Percentiles rank a stretch among this genome's conserved stretches.
Evolutionary conservation across 2,329 filamentous ascomycete species (phyloP).

Genomic region (Cladosporium sp.): DNA sequence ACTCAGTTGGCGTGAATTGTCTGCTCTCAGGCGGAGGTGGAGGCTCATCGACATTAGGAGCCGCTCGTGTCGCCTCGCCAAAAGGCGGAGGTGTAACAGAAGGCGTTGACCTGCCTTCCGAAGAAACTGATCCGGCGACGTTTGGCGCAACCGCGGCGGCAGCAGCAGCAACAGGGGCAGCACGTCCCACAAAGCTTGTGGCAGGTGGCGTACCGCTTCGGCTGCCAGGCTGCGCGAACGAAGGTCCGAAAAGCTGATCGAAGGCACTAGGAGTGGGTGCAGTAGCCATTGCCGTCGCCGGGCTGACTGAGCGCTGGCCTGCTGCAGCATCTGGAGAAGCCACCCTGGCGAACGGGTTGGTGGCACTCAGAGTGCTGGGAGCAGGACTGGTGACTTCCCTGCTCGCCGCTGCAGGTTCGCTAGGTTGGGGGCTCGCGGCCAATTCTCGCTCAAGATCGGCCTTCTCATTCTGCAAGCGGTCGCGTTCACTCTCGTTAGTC

Average conservation of each 20-base stretch:
- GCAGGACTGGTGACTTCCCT: slow-evolving; percentile 18
- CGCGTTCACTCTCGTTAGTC: slow-evolving; percentile 82
- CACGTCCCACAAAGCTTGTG: slow-evolving; percentile 27
- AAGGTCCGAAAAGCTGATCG: slow-evolving; percentile 35
- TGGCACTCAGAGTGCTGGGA: slow-evolving; percentile 46
- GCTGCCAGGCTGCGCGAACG: slow-evolving; percentile 31
- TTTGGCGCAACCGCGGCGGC: slow-evolving; percentile 34
- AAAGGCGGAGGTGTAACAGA: slow-evolving; percentile 60
- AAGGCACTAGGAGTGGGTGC: slow-evolving; percentile 34
- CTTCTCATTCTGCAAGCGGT: slow-evolving; percentile 79
- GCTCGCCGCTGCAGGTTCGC: slow-evolving; percentile 17
- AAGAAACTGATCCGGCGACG: slow-evolving; percentile 5
- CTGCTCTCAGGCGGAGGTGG: slow-evolving; percentile 67
- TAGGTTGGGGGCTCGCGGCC: slow-evolving; percentile 17
- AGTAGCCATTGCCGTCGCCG: slow-evolving; percentile 12
- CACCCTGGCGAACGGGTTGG: slow-evolving; percentile 90
- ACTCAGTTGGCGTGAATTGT: slow-evolving; percentile 72
- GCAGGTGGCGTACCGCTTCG: slow-evolving; percentile 28
- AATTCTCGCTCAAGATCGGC: slow-evolving; percentile 60
- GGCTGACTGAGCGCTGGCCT: slow-evolving; percentile 21
- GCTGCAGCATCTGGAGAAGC: slow-evolving; percentile 30
- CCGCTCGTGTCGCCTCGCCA: slow-evolving; percentile 41
- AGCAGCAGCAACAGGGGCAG: slow-evolving; percentile 29
- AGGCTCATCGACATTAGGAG: slow-evolving; percentile 50
- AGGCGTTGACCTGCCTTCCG: slow-evolving; percentile 51